Base-by-base conservation (phyloP, 2,329 filamentous ascomycete species). In the Ophiostoma himal-ulmi region DNA sequence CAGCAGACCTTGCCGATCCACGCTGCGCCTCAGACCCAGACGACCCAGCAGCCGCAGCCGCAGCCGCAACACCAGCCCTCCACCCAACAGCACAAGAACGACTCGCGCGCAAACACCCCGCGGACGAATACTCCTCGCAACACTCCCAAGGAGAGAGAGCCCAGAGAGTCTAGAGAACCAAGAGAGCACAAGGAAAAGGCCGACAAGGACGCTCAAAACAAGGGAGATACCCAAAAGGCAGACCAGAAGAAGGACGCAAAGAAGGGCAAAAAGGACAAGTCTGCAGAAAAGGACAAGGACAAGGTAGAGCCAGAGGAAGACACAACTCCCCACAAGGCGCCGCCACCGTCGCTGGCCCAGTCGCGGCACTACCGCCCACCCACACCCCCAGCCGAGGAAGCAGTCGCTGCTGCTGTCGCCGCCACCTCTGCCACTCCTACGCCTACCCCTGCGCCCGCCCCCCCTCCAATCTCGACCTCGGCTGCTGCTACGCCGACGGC, bases 321-420 rank as follows among this genome's bases (percentile, higher is more conserved):
- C 62, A n/a, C 34, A 22, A 39, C 62, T 1, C 7, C 11, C 14
- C 44, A 66, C 5, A 62, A 52, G 4, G 68, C 62, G 8, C 71
- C 71, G 2, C 71, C 73, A 70, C 71, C 73, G 68, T 72, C 65
- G 3, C 73, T 74, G 5, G 70, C 71, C 17, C 74, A 71, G 57
- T 76, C 73, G 41, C 73, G 73, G 37, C 74, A 74, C 60, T 71
- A 74, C 67, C 70, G 69, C 54, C 70, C 70, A 17, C 67, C 66
- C 10, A 74, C 60, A 20, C 73, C 74, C 14, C 34, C 73, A 0
- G 39, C 65, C 5, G 65, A 67, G n/a, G 65, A 67, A 3, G 34
- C 64, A 11, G 54, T 57, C 6, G 54, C 41, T 6, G 54, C 68
- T 5, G 41, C 44, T 14, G 52, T 37, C 26, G 17, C 69, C 52